Percentiles rank a stretch among this genome's conserved stretches.
phyloP scores from a whole-genome alignment of 495 filamentous ascomycete species.

The Tuber umbilicatum region DNA sequence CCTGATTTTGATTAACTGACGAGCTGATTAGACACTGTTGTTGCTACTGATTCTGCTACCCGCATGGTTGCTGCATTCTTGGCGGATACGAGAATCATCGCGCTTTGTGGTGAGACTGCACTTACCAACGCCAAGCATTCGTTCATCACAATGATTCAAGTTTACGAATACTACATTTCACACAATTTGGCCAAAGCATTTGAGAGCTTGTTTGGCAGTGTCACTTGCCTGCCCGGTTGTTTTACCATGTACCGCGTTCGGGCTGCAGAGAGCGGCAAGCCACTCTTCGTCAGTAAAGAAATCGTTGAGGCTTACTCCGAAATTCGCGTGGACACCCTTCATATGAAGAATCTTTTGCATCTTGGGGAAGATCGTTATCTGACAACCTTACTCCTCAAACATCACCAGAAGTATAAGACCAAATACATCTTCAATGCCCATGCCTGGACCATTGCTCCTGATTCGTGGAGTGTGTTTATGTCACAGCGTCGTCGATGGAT shows the following conservation, averaged over 20 bases:
- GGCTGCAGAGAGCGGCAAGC: conserved; percentile 86
- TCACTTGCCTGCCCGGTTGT: conserved; percentile 87
- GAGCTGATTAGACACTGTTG: conserved; percentile 63
- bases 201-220: conserved; percentile 91
- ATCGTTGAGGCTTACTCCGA: conserved; percentile 79
- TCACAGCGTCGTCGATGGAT: conserved; percentile 99
- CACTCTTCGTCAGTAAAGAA: conserved; percentile 88
- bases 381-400: conserved; percentile 88
- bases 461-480: conserved; percentile 86
- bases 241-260: conserved; percentile 98
- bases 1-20: background rate
- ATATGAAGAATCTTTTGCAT: conserved; percentile 97
- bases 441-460: conserved; percentile 93
- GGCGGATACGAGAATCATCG: conserved; percentile 83
- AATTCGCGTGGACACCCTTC: conserved; percentile 92
- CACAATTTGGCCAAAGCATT: conserved; percentile 99
- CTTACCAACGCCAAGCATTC: conserved; percentile 89
- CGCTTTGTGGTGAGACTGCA: conserved; percentile 88
- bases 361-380: conserved; percentile 93
- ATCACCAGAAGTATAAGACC: conserved; percentile 89
- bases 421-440: conserved; percentile 92
- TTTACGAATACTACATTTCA: conserved; percentile 98
- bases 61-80: conserved; percentile 89
- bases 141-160: conserved; percentile 96
- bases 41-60: conserved; percentile 82